Base-by-base conservation (phyloP, 805 yeast genomes). In the Lipomyces sp. region DNA sequence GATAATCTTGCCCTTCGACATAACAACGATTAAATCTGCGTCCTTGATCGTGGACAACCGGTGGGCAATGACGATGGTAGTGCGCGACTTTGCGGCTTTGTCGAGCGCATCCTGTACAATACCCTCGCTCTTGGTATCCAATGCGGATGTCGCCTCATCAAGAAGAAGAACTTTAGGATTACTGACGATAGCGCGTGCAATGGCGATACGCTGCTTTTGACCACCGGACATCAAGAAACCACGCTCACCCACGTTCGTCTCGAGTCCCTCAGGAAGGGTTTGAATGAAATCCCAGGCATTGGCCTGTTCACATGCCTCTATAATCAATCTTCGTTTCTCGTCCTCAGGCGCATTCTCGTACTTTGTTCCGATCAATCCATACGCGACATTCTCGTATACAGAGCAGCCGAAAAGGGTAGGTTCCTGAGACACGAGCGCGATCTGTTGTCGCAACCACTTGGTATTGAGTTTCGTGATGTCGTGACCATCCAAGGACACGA, bases 351-450 rank as follows among this genome's bases (percentile, higher is more conserved):
- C 80, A 69, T 75, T 54, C 55, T 74, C 76, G 59, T 64, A 67
- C 24, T 24, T 62, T 7, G 74, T 65, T 11, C 76, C 77, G 65
- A 79, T 65, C 59, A 91, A 78, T 30, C 97, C 97, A 78, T 89
- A 90, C 65, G 91, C 81, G 50, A 92, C 85, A 73, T 92, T 92
- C 73, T 92, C 96, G 74, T 86, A 78, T 57, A 94, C 90, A 1
- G 96, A 83, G 64, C 90, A 97, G 74, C 93, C 90, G 80, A 94
- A 94, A 54, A 94, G 80, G 2, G 97, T 97, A 0, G 98, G 96
- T 71, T 94, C 98, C 78, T 94, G 98, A 3, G 98, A 97, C 5
- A 94, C 98, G 35, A 92, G 91, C 56, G 97, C 97, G 64, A 94
- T 85, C 55, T 85, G 83, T 66, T 79, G 84, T 73, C 98, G 85